Percentiles rank a stretch among this genome's conserved stretches.
Conservation (phyloP, 768 basidiomycete genomes). For the Russula lepida region DNA sequence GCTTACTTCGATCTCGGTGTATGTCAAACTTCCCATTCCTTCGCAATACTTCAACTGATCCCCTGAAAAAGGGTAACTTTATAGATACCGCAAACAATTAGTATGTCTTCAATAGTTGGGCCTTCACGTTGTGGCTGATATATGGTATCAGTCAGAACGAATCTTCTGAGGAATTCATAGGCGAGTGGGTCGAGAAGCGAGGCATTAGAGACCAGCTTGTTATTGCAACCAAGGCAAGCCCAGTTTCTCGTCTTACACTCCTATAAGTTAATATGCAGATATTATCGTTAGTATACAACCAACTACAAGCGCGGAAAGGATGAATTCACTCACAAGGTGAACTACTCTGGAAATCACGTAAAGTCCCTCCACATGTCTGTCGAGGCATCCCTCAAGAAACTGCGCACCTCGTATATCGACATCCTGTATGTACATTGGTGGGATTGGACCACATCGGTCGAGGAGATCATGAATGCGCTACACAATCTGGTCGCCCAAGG, state of each 20-base stretch:
- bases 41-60: neutral
- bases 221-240: conserved; percentile 24
- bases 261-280: neutral
- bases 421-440: conserved; percentile 49
- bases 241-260: neutral
- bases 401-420: conserved; percentile 51
- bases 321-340: conserved; percentile 27
- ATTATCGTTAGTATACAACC: conserved; percentile 23
- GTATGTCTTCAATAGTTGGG: conserved; percentile 7
- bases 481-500: conserved; percentile 35
- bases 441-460: conserved; percentile 36
- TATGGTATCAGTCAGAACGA: conserved; percentile 21
- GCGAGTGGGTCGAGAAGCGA: conserved; percentile 34
- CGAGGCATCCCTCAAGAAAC: conserved; percentile 37
- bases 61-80: conserved; percentile 23
- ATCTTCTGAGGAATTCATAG: conserved; percentile 30
- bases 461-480: conserved; percentile 23
- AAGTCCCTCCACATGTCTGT: conserved; percentile 30
- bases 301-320: conserved; percentile 21
- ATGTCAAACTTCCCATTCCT: neutral
- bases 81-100: conserved; percentile 33
- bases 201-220: conserved; percentile 34
- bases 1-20: conserved; percentile 29
- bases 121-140: neutral
- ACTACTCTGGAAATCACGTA: conserved; percentile 36